phyloP scores from a whole-genome alignment of 805 yeast species.

The Ogataea angusta region DNA sequence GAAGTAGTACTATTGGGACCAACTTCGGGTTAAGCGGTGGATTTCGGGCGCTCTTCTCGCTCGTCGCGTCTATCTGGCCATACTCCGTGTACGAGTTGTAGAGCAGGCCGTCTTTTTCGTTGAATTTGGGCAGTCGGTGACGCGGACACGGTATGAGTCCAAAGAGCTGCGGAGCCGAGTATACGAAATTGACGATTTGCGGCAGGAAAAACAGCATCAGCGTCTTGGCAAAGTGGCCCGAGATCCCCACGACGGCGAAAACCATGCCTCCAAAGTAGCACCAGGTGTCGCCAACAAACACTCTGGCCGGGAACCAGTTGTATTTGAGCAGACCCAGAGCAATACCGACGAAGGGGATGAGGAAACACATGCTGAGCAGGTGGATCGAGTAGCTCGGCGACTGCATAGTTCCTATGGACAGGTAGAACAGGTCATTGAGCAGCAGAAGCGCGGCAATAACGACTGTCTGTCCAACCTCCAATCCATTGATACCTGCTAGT shows the following conservation, averaged over 20 bases:
- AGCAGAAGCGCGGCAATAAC: constrained; percentile 70
- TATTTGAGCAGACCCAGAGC: constrained; percentile 68
- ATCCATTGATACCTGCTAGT: constrained; percentile 92
- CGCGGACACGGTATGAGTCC: constrained; percentile 90
- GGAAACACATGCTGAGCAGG: constrained; percentile 69
- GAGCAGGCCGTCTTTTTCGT: constrained; percentile 63
- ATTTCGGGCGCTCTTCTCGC: constrained; percentile 3
- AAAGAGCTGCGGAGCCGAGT: constrained; percentile 90
- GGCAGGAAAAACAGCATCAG: constrained; percentile 82
- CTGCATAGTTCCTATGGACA: constrained; percentile 33
- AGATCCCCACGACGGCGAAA: constrained; percentile 92
- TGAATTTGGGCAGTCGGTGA: constrained; percentile 83
- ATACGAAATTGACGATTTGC: constrained; percentile 84
- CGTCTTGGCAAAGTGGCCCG: constrained; percentile 96
- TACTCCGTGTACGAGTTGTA: constrained; percentile 64
- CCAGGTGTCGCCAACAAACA: constrained; percentile 96
- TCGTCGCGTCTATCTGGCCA: constrained; percentile 17
- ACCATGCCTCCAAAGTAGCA: constrained; percentile 99
- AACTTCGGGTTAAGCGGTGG: constrained; percentile 27
- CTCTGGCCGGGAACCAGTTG: constrained; percentile 90
- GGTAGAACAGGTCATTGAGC: constrained; percentile 72
- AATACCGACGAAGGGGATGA: constrained; percentile 86
- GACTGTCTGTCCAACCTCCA: constrained; percentile 93
- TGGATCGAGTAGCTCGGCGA: constrained; percentile 76
- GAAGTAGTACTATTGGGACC: constrained; percentile 38